Percentiles rank a stretch among this genome's conserved stretches.
phyloP scores from a whole-genome alignment of 345 rosid genomes.

The Lagerstroemia speciosa region DNA sequence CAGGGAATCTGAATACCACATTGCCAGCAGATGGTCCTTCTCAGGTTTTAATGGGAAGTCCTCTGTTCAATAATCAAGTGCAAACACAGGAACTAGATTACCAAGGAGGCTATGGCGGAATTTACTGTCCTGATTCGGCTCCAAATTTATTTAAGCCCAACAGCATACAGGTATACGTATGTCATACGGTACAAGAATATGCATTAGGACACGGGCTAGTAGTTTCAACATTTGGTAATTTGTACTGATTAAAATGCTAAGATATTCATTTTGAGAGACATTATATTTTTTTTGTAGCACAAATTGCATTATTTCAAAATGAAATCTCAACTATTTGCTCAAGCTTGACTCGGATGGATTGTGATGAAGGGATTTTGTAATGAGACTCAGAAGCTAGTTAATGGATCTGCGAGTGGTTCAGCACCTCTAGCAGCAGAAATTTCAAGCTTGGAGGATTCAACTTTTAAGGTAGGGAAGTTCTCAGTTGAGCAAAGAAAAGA shows the following conservation, averaged over 20 bases:
- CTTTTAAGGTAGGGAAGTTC: constrained; percentile 63
- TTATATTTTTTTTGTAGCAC: too few species aligned
- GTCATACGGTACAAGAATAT: not conserved
- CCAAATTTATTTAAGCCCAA: constrained; percentile 37
- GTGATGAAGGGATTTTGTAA: constrained; percentile 35
- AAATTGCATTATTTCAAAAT: not conserved
- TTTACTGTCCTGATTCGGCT: constrained; percentile 42
- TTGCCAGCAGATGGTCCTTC: constrained; percentile 35
- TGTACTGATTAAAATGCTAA: too few species aligned
- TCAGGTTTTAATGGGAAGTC: constrained; percentile 28
- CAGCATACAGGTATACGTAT: constrained; percentile 55
- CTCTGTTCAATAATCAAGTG: constrained; percentile 37
- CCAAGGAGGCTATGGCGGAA: constrained; percentile 57
- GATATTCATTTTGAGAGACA: too few species aligned
- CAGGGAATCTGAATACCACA: constrained; percentile 29
- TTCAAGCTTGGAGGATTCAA: constrained; percentile 64
- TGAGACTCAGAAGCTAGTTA: constrained; percentile 41
- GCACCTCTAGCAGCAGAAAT: constrained; percentile 52
- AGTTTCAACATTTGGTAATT: too few species aligned
- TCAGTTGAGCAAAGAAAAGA: constrained; percentile 85
- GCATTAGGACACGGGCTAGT: too few species aligned
- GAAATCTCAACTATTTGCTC: not conserved
- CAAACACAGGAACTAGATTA: constrained; percentile 46
- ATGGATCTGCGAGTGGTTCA: constrained; percentile 20
- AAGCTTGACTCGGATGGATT: not conserved